These are phyloP conservation scores for Wickerhamomyces bisporus DNA, from an alignment of 805 yeast genomes.

Conservation along the genomic window DNA sequence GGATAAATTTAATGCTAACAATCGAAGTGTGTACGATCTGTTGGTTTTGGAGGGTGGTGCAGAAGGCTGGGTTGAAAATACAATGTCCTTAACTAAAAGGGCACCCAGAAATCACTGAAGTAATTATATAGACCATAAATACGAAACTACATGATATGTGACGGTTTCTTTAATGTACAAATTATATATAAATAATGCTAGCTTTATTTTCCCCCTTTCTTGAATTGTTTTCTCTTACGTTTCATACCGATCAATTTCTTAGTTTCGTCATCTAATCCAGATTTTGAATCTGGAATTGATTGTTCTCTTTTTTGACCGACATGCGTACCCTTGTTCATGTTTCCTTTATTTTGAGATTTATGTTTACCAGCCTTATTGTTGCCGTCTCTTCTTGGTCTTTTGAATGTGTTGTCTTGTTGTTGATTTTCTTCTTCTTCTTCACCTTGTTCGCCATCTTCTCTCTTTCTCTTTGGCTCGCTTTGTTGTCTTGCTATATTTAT, in stretches of 20 bases:
- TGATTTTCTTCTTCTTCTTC: constrained; percentile 9
- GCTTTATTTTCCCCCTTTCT: constrained; percentile 20
- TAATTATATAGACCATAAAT: not conserved
- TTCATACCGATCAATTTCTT: constrained; percentile 64
- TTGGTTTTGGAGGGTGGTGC: constrained; percentile 82
- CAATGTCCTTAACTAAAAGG: constrained; percentile 63
- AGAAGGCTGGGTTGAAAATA: constrained; percentile 82
- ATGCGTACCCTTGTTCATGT: constrained; percentile 37
- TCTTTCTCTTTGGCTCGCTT: constrained; percentile 25
- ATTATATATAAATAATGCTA: too few relatives aligned
- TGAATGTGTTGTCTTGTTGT: constrained; percentile 8
- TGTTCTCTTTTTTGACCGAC: constrained; percentile 16
- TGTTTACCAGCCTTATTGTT: too few relatives aligned
- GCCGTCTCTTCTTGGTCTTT: not conserved
- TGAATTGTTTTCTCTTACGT: constrained; percentile 59
- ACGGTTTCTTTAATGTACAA: too few relatives aligned
- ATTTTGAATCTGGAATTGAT: constrained; percentile 15
- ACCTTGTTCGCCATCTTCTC: constrained; percentile 21
- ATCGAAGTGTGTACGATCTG: constrained; percentile 48
- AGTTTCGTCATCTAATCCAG: constrained; percentile 47
- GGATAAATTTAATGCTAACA: constrained; percentile 20
- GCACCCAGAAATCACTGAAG: constrained; percentile 66
- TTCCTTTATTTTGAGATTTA: constrained; percentile 33
- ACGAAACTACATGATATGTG: too few relatives aligned
- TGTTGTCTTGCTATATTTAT: constrained; percentile 37